Conservation (phyloP, 768 basidiomycete genomes). For the Punctularia strigosozonata region DNA sequence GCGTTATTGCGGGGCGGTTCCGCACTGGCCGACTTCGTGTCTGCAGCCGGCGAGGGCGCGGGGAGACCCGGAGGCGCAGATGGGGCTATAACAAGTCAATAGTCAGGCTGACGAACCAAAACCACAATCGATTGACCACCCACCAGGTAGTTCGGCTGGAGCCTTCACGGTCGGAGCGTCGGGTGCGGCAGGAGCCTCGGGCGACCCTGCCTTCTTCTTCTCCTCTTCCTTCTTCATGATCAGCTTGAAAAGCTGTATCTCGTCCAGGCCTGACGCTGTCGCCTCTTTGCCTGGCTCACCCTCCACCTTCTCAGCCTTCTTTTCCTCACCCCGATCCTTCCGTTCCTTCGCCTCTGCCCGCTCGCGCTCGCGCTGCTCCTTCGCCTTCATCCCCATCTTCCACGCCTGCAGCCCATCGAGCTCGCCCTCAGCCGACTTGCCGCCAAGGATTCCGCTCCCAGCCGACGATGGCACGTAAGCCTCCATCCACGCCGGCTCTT, state of each 20-base stretch:
- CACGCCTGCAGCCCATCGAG: slow-evolving; percentile 79
- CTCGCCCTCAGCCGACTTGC: slow-evolving; percentile 47
- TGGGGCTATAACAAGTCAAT: too few relatives aligned
- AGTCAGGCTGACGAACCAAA: too few relatives aligned
- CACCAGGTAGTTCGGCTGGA: too few relatives aligned
- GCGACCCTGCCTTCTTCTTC: slow-evolving; percentile 28
- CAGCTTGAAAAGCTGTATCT: slow-evolving; percentile 75
- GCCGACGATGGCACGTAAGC: slow-evolving; percentile 60
- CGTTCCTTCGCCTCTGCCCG: slow-evolving; percentile 8
- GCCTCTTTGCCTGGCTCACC: slow-evolving; percentile 15
- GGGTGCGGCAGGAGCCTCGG: too few relatives aligned
- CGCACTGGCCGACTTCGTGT: too few relatives aligned
- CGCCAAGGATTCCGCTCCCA: slow-evolving; percentile 51
- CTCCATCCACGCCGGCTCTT: slow-evolving; percentile 91
- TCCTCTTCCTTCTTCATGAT: slow-evolving; percentile 73
- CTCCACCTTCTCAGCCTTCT: slow-evolving; percentile 13
- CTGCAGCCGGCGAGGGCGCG: too few relatives aligned
- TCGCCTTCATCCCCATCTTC: slow-evolving; percentile 77
- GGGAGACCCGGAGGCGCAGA: too few relatives aligned
- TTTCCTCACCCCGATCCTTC: slow-evolving; percentile 5
- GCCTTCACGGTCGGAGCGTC: too few relatives aligned
- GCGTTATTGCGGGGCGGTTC: not conserved
- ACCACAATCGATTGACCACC: too few relatives aligned
- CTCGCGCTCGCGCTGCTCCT: slow-evolving; percentile 45
- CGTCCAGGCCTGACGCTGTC: slow-evolving; percentile 67